Evolutionary conservation across 176 grass and related monocot species (phyloP).

Genomic region (Poa annua): DNA sequence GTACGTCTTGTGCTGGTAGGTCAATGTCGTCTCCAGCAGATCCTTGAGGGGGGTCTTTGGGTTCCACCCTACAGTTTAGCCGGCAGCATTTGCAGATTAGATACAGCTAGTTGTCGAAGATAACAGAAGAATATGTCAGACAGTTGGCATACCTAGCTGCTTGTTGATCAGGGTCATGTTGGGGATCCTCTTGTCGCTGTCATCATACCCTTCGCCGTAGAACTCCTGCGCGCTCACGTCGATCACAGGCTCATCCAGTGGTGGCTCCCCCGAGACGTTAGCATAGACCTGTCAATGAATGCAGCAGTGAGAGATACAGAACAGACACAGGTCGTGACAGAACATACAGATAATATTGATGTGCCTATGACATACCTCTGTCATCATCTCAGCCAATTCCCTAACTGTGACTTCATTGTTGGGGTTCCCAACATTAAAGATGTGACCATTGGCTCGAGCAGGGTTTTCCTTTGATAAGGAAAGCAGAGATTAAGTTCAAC

Average conservation of each 20-base stretch:
- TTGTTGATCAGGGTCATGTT: constrained; percentile 93
- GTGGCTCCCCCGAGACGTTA: constrained; percentile 73
- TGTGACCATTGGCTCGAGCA: constrained; percentile 81
- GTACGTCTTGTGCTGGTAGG: constrained; percentile 94
- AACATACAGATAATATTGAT: background rate
- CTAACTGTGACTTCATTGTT: constrained; percentile 95
- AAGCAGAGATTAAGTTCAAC: background rate
- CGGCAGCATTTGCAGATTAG: background rate
- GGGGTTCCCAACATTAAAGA: constrained; percentile 94
- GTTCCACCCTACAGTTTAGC: constrained; percentile 73
- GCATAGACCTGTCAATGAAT: constrained; percentile 70
- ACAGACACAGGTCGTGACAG: background rate
- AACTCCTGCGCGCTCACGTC: constrained; percentile 88
- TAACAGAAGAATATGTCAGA: background rate
- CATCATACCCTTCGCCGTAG: constrained; percentile 97
- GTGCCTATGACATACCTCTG: constrained; percentile 45
- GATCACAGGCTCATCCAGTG: constrained; percentile 69
- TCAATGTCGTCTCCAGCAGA: constrained; percentile 87
- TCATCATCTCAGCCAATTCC: constrained; percentile 93
- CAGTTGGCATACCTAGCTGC: constrained; percentile 69
- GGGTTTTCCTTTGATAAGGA: constrained; percentile 69
- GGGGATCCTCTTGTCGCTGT: constrained; percentile 89
- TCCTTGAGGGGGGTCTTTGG: constrained; percentile 89
- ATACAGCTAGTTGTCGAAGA: background rate
- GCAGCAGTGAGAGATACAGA: background rate